These are phyloP conservation scores for Termitomyces sp. DNA, from an alignment of 768 basidiomycete genomes.

Conservation along the genomic window DNA sequence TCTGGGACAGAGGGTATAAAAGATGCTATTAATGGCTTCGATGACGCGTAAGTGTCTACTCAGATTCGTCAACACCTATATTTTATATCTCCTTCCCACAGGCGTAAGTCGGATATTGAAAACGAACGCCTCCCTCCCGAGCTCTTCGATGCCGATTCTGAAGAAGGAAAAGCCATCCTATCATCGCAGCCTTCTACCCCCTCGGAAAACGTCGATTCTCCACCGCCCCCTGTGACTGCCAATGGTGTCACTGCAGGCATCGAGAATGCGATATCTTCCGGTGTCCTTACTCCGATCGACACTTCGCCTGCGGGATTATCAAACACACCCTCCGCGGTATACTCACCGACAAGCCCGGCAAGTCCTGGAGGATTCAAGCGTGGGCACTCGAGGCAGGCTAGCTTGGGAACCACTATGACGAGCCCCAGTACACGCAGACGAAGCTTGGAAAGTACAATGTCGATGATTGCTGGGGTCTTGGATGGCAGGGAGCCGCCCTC, in stretches of 20 bases:
- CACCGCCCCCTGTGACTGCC: slow-evolving; percentile 39
- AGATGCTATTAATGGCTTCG: slow-evolving; percentile 89
- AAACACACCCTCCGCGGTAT: slow-evolving; percentile 21
- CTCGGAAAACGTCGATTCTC: slow-evolving; percentile 33
- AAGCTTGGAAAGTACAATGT: slow-evolving; percentile 93
- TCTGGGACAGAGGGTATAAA: slow-evolving; percentile 92
- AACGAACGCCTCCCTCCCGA: slow-evolving; percentile 98
- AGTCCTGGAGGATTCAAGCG: slow-evolving; percentile 51
- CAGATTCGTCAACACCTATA: background rate
- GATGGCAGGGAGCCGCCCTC: slow-evolving; percentile 52
- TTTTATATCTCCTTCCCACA: slow-evolving; percentile 22
- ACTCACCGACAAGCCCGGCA: slow-evolving; percentile 34
- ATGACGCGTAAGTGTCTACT: slow-evolving; percentile 79
- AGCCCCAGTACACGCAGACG: slow-evolving; percentile 89
- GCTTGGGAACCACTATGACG: slow-evolving; percentile 92
- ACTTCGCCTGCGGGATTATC: slow-evolving; percentile 17
- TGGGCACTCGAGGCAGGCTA: slow-evolving; percentile 72
- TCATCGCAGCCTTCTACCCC: slow-evolving; percentile 50
- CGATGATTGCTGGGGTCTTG: slow-evolving; percentile 88
- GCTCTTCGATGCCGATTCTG: slow-evolving; percentile 75
- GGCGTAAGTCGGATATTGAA: slow-evolving; percentile 96
- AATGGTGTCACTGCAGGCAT: slow-evolving; percentile 42
- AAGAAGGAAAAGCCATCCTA: slow-evolving; percentile 64
- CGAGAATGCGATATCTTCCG: slow-evolving; percentile 30
- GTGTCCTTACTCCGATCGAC: slow-evolving; percentile 27